phyloP scores from a whole-genome alignment of 2,329 filamentous ascomycete species.

The Orbilia blumenaviensis region DNA sequence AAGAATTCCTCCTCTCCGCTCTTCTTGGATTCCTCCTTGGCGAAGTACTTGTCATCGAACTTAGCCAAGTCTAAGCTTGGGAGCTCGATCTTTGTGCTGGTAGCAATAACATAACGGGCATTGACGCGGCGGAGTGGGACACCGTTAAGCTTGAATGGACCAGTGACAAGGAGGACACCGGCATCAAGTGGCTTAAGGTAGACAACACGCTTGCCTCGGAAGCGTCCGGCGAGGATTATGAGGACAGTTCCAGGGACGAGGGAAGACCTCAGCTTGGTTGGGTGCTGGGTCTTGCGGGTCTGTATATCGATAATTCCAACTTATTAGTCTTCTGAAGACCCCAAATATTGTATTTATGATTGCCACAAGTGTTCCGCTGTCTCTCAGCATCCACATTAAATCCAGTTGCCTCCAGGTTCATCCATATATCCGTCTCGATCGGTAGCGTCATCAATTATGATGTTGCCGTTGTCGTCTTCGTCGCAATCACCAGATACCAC shows the following conservation, averaged over 20 bases:
- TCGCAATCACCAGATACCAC: conserved; percentile 10
- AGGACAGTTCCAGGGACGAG: conserved; percentile 95
- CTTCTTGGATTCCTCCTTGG: conserved; percentile 93
- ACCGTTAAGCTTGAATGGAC: conserved; percentile 99
- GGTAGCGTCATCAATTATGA: neutral
- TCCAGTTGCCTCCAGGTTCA: neutral
- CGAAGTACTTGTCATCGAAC: conserved; percentile 95
- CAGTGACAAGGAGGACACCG: conserved; percentile 98
- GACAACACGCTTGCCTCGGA: conserved; percentile 99
- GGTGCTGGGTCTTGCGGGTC: conserved; percentile 92
- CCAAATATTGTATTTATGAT: conserved; percentile 44
- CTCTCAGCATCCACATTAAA: neutral
- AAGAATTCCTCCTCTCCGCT: conserved; percentile 98
- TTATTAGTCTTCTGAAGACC: conserved; percentile 16
- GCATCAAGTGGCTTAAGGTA: conserved; percentile 97
- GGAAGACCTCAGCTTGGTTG: conserved; percentile 84
- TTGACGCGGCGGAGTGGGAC: conserved; percentile 95
- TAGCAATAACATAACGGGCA: conserved; percentile 91
- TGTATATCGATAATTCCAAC: conserved; percentile 63
- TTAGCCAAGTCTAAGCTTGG: conserved; percentile 88
- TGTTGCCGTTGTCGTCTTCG: neutral
- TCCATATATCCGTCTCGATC: conserved; percentile 10
- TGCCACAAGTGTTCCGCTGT: neutral
- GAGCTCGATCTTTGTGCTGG: conserved; percentile 84
- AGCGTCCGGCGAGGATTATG: conserved; percentile 98